Base-by-base conservation (phyloP, 139 green algal species). In the Gonium pectorale region DNA sequence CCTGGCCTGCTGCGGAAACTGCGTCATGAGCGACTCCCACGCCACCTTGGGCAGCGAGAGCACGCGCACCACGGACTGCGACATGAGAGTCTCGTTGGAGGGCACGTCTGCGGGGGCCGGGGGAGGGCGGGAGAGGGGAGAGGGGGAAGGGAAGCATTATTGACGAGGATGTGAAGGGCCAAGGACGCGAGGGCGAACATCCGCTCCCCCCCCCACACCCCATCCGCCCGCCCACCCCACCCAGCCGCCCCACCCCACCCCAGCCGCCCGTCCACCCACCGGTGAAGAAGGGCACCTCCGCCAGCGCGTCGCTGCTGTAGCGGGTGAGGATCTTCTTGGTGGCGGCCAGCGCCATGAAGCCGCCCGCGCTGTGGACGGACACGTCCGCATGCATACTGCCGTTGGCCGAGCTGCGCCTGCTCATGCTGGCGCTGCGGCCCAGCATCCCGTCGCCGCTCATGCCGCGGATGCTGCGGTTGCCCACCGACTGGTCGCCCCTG, bases 201-300 rank as follows among this genome's bases (percentile, higher is more conserved):
- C n/a, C n/a, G n/a, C n/a, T n/a, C n/a, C n/a, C n/a, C n/a, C n/a
- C n/a, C n/a, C n/a, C n/a, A n/a, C n/a, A n/a, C n/a, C n/a, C n/a
- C n/a, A n/a, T n/a, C n/a, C n/a, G n/a, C n/a, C n/a, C n/a, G n/a
- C n/a, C n/a, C n/a, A n/a, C n/a, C n/a, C n/a, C n/a, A n/a, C n/a
- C n/a, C n/a, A n/a, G n/a, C n/a, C n/a, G n/a, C n/a, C n/a, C n/a
- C n/a, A n/a, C n/a, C n/a, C n/a, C n/a, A n/a, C n/a, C n/a, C n/a
- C n/a, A n/a, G n/a, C n/a, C n/a, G n/a, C n/a, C n/a, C n/a, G n/a
- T n/a, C 35, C 69, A 9, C 62, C 77, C 82, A 66, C 90, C 92
- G 5, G 92, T 94, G 88, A 94, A 95, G 86, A 93, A 95, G 2
- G 92, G 72, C 6, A 92, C 86, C 86, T 94, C 92, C 19, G 77